Evolutionary conservation across 345 rosid genomes (phyloP), one percentile per base, ranked within the genome.

Genomic region (Salix viminalis): DNA sequence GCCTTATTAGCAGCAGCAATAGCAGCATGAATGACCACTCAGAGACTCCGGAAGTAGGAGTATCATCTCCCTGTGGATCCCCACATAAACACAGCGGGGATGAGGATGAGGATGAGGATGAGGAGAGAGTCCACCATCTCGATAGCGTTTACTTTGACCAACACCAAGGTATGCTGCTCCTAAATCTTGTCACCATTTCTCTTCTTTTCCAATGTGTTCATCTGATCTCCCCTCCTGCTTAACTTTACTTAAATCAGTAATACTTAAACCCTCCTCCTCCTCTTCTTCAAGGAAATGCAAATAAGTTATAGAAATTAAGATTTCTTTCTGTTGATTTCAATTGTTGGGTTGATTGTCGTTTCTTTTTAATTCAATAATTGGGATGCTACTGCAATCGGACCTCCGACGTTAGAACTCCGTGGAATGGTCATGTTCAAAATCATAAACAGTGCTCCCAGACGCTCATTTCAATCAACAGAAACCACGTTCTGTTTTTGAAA

Each of bases 351-450:
- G 13, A 58, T 58, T 56, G 26, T 26, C 16, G 0, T 44, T 44
- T 44, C 16, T 44, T 44, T 44, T 41, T 9, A 41, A 44, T 44
- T 11, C 16, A 44, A 44, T 44, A 44, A 44, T 13, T 12, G 50
- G 50, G 13, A 44, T 44, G 50, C 5, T 44, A 44, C 50, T 85
- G 87, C 84, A 64, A 79, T 28, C 82, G 90, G 88, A 84, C 79
- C 82, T 68, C 82, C 75, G 62, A 75, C 74, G 52, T 72, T 44
- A 74, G 69, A 68, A 81, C 52, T 74, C 77, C 50, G 37, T 73
- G 66, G 79, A 67, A 16, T 71, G 69, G 62, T 82, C 75, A 54
- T 84, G 71, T 68, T 72, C 75, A 65, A 42, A 74, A 76, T 41
- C 65, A 50, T 79, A 74, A 41, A 37, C 66, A 77, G 68, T 39